Evolutionary conservation across 805 yeast species (phyloP).

Genomic region (Ogataea nonfermentans): DNA sequence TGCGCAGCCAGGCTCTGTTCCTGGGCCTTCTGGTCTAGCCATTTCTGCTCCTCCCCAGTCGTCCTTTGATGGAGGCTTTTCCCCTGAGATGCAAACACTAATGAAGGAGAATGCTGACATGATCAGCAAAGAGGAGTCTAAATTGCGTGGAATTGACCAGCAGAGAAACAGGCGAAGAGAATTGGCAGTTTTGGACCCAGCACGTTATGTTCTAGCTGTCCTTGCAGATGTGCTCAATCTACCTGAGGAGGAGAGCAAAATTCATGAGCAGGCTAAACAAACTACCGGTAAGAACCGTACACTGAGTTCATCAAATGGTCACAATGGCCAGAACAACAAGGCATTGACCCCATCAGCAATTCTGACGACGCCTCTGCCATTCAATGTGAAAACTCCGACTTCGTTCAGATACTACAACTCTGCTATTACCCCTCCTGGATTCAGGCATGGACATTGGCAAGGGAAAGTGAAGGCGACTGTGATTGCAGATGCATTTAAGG

Average conservation of each 20-base stretch:
- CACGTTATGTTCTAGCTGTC: slow-evolving; percentile 48
- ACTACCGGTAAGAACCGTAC: slow-evolving; percentile 13
- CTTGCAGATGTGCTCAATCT: slow-evolving; percentile 49
- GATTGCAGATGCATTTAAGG: slow-evolving; percentile 45
- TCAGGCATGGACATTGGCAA: slow-evolving; percentile 15
- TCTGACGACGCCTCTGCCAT: slow-evolving; percentile 37
- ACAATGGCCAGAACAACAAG: slow-evolving; percentile 16
- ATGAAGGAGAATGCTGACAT: slow-evolving; percentile 32
- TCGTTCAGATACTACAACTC: slow-evolving; percentile 36
- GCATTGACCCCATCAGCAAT: slow-evolving; percentile 40
- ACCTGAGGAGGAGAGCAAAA: slow-evolving; percentile 37
- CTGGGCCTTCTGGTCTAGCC: slow-evolving; percentile 9
- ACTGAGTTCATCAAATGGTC: slow-evolving; percentile 10
- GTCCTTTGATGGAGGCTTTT: slow-evolving; percentile 12
- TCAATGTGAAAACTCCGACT: slow-evolving; percentile 39
- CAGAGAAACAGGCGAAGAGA: slow-evolving; percentile 46
- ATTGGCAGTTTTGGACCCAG: slow-evolving; percentile 45
- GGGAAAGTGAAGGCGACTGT: slow-evolving; percentile 47
- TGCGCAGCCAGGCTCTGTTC: slow-evolving; percentile 9
- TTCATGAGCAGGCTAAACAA: slow-evolving; percentile 25
- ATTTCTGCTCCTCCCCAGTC: slow-evolving; percentile 10
- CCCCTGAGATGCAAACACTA: slow-evolving; percentile 32
- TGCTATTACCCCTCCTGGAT: slow-evolving; percentile 17
- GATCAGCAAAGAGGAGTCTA: slow-evolving; percentile 30
- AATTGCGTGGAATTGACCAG: slow-evolving; percentile 34